Evolutionary conservation across 2,329 filamentous ascomycete genomes (phyloP), one percentile per base, ranked within the genome.

Genomic region (Cladosporium sp.): DNA sequence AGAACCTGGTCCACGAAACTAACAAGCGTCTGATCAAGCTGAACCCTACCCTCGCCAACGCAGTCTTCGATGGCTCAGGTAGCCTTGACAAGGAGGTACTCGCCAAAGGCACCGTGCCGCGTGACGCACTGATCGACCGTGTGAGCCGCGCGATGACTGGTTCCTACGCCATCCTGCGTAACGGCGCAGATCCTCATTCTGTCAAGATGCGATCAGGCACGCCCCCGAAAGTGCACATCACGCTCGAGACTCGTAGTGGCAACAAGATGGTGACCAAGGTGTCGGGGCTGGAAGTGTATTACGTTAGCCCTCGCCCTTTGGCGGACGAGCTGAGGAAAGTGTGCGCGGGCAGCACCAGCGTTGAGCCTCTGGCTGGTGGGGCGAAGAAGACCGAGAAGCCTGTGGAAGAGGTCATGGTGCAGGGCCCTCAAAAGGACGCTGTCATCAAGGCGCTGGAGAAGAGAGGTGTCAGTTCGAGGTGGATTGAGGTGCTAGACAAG

Each of bases 291-390:
- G 88, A 90, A 70, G 76, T 82, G 0, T 90, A 88, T 69, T 83
- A 84, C 28, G 84, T 90, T 51, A 81, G 84, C 21, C 85, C 88
- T 0, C 82, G 83, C 54, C 77, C 85, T 1, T 78, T 90, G 63
- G 87, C 87, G 1, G 88, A 89, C 66, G 88, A 90, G 73, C 71
- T 91, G 70, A 82, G 88, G 71, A 90, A 88, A 77, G 84, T 85
- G 34, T 90, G 88, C 73, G 88, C 88, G 2, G 87, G 88, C n/a
- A 87, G 84, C 65, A 88, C 88, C 14, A 89, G 86, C 66, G 86
- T 90, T 1, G 83, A 86, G 36, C 85, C 87, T 69, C 78, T 88
- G 34, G 82, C 83, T 54, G 88, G 88, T 3, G 84, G 81, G 21
- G 82, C 82, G 67, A 87, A 87, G 10, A 86, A 87, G 70, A 85